Evolutionary conservation across 2,329 filamentous ascomycete genomes (phyloP).

Genomic region (Capronia coronata): DNA sequence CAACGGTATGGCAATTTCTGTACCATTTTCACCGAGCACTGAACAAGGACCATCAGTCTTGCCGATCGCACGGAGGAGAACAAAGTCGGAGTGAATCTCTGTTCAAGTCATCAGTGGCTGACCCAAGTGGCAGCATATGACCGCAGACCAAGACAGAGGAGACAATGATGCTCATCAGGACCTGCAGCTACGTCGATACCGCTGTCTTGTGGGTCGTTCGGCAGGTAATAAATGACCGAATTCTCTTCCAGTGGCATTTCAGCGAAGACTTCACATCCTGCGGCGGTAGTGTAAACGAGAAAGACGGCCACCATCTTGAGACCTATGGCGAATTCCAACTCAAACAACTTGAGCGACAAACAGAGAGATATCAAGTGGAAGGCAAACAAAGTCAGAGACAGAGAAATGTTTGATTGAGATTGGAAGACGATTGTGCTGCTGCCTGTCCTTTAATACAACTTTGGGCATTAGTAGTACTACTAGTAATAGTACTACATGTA

Average conservation of each 20-base stretch:
- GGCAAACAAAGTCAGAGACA: not conserved
- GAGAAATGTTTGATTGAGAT: no score
- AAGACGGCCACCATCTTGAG: conserved; percentile 3
- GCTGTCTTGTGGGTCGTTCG: conserved; percentile 1
- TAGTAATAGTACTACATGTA: no score
- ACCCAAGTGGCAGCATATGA: not conserved
- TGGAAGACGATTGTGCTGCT: no score
- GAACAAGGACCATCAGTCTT: conserved; percentile 1
- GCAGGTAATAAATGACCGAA: conserved; percentile 4
- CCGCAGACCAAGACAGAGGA: conserved; percentile 15
- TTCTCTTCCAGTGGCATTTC: conserved; percentile 3
- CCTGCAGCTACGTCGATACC: not conserved
- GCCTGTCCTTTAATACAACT: no score
- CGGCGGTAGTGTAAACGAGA: conserved; percentile 4
- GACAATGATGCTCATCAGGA: conserved; percentile 8
- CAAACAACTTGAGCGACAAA: not conserved
- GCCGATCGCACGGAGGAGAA: conserved; percentile 12
- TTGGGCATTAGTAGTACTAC: no score
- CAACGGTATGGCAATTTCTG: conserved; percentile 12
- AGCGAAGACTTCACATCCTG: not conserved
- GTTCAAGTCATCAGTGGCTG: conserved; percentile 1
- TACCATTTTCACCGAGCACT: conserved; percentile 2
- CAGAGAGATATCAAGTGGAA: not conserved
- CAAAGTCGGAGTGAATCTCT: conserved; percentile 11
- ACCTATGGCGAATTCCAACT: not conserved